Conservation (phyloP, 306 rosid genomes). For the Lathyrus sativus region DNA sequence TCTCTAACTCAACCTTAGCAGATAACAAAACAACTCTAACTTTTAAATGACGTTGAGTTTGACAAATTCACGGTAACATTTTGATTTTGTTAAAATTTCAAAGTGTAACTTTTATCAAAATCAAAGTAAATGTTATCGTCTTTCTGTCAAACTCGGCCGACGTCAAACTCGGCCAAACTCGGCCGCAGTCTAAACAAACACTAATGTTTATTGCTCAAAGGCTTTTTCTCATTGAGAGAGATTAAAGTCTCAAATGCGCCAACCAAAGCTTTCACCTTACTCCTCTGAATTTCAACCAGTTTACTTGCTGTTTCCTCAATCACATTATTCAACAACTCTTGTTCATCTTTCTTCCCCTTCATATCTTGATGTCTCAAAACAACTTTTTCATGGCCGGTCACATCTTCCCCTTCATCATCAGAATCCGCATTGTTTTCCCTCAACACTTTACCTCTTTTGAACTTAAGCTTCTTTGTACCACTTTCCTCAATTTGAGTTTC, state of each 20-base stretch:
- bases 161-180: too few species aligned
- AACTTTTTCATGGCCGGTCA: constrained; percentile 51
- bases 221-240: constrained; percentile 70
- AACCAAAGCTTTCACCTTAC: constrained; percentile 92
- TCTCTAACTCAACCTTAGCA: constrained; percentile 37
- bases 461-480: constrained; percentile 53
- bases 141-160: neutral
- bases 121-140: accelerated
- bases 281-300: constrained; percentile 58
- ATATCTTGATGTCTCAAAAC: constrained; percentile 72
- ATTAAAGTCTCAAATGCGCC: constrained; percentile 86
- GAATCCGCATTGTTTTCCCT: constrained; percentile 44
- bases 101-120: neutral
- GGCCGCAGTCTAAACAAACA: neutral
- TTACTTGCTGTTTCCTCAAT: constrained; percentile 85
- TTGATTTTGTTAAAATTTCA: neutral
- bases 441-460: constrained; percentile 52
- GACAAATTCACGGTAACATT: neutral
- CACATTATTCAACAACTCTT: constrained; percentile 62
- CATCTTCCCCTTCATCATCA: constrained; percentile 34
- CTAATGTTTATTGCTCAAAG: constrained; percentile 32
- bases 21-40: constrained; percentile 36
- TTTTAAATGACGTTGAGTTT: neutral
- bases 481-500: constrained; percentile 46
- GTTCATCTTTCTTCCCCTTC: constrained; percentile 63